Percentiles rank a stretch among this genome's conserved stretches.
phyloP scores from a whole-genome alignment of 352 stramenopile species.

The Thraustochytrium striatum region DNA sequence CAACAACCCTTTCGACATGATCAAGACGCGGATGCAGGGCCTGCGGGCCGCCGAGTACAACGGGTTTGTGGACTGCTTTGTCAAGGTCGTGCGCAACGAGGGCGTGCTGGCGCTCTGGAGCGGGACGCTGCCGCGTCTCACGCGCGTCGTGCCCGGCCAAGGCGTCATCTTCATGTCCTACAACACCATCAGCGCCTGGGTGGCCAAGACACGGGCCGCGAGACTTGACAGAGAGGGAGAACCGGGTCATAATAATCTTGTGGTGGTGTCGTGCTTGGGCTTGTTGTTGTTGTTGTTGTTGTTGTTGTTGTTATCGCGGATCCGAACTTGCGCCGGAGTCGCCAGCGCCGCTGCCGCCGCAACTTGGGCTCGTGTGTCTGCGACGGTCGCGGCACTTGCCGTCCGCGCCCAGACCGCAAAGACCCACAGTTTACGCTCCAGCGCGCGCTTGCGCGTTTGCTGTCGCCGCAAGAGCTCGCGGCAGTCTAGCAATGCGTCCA shows the following conservation, averaged over 20 bases:
- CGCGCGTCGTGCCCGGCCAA: constrained; percentile 50
- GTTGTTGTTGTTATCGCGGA: not conserved
- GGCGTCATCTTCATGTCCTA: constrained; percentile 52
- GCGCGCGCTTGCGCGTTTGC: not conserved
- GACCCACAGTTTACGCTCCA: constrained; percentile 32
- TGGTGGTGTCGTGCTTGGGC: not conserved
- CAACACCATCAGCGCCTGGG: constrained; percentile 36
- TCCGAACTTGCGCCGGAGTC: not conserved
- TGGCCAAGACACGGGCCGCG: not conserved
- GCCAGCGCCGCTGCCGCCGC: not conserved
- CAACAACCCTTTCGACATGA: constrained; percentile 77
- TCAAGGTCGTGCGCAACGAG: constrained; percentile 47
- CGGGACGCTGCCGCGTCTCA: constrained; percentile 43
- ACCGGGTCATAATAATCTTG: not conserved
- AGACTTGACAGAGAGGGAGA: not conserved
- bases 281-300: no score
- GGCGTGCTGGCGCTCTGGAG: constrained; percentile 51
- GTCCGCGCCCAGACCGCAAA: constrained; percentile 24
- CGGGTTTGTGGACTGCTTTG: constrained; percentile 51
- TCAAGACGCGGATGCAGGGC: constrained; percentile 53
- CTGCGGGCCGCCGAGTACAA: constrained; percentile 49
- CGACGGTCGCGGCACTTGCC: not conserved
- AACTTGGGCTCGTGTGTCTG: not conserved
- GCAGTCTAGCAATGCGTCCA: constrained; percentile 15
- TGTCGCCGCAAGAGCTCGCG: not conserved